Base-by-base conservation (phyloP, 2,329 filamentous ascomycete species). In the Arthrinium phaeospermum region DNA sequence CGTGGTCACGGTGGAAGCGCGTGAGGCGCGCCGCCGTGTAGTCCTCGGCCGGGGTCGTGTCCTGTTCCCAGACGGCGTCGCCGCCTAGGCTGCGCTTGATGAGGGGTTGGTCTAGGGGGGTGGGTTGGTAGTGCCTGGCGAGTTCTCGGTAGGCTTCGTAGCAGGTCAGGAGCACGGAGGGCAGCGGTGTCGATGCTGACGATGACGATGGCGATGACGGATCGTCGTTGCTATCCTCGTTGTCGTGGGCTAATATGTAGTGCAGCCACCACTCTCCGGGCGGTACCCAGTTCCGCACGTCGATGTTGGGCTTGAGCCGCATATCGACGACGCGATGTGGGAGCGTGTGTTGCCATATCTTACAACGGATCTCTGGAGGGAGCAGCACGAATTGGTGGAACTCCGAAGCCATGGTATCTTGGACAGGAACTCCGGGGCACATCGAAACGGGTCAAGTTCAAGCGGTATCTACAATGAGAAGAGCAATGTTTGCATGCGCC, bases 1-100 rank as follows among this genome's bases (percentile, higher is more conserved):
- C 75, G 49, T 46, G 37, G 6, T 74, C 71, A 27, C 67, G 27
- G 45, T 74, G 68, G 44, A 76, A 75, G 22, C 44, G 69, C 34
- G 71, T 44, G 57, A 76, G 70, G 24, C 22, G 67, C 1, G 71
- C 69, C 24, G 70, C 51, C 19, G 44, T 27, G 70, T 68, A 73
- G 34, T 24, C 47, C 34, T 51, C 68, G 34, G 27, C 46, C 27
- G 27, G 57, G 57, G 27, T 41, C 7, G 24, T 6, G 53, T 68
- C 70, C 3, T 5, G 13, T 4, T 57, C 64, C 61, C 64, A 51
- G 16, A 14, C 45, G 13, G 5, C 27, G 49, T 34, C 49, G 22
- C 24, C 41, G 49, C 46, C 49, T 22, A 47, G 41, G 27, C 41
- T 24, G 37, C 71, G 46, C 6, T 61, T 47, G 24, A 71, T 22